A percentile compares a stretch with the other conserved stretches of the same genome.
phyloP scores from a whole-genome alignment of 768 basidiomycete genomes.

The Mycena capillaripes region DNA sequence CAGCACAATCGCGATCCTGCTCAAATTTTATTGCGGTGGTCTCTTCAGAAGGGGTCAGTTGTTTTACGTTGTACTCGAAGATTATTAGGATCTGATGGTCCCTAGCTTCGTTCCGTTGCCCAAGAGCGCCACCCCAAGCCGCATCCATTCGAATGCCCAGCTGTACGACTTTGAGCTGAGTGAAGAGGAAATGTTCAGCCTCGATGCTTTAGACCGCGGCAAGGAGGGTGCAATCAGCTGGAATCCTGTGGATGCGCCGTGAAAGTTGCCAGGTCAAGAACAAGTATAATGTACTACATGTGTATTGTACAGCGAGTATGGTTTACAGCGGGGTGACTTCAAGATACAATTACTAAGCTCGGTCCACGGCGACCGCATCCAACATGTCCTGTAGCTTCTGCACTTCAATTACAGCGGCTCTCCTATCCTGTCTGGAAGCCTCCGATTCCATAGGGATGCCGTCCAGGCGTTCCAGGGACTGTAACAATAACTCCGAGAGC shows the following conservation, averaged over 20 bases:
- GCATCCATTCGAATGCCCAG: slow-evolving; percentile 81
- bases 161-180: slow-evolving; percentile 83
- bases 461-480: slow-evolving; percentile 69
- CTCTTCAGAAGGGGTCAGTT: slow-evolving; percentile 83
- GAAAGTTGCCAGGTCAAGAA: slow-evolving; percentile 26
- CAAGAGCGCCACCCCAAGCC: slow-evolving; percentile 78
- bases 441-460: slow-evolving; percentile 73
- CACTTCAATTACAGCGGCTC: slow-evolving; percentile 11
- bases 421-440: slow-evolving; percentile 11
- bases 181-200: slow-evolving; percentile 70
- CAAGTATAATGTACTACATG: not conserved
- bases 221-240: slow-evolving; percentile 82
- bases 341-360: slow-evolving; percentile 4
- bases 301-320: not conserved
- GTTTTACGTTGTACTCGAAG: not conserved
- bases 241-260: slow-evolving; percentile 82
- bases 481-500: slow-evolving; percentile 23
- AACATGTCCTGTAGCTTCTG: slow-evolving; percentile 64
- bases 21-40: slow-evolving; percentile 92
- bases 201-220: slow-evolving; percentile 82
- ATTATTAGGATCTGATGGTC: not conserved
- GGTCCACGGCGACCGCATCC: slow-evolving; percentile 50
- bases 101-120: slow-evolving; percentile 84
- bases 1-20: slow-evolving; percentile 75
- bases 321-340: not conserved